phyloP scores from a whole-genome alignment of 495 filamentous ascomycete genomes.

The Penicillium herquei region DNA sequence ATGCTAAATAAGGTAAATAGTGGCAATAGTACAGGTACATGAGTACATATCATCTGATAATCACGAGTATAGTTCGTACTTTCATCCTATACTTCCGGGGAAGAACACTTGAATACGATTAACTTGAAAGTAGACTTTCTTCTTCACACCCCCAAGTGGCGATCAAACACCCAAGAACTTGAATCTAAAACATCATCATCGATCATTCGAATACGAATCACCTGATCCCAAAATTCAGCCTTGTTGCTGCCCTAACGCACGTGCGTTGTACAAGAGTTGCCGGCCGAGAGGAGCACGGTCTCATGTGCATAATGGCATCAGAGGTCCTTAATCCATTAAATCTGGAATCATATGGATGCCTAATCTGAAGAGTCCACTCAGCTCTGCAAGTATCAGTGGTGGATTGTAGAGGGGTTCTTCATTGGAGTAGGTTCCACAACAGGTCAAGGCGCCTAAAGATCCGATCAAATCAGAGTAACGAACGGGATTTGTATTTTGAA shows the following conservation, averaged over 20 bases:
- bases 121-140: no score
- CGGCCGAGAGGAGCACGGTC: slow-evolving; percentile 7
- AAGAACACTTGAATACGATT: neutral
- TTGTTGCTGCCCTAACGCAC: neutral
- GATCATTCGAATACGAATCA: no score
- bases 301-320: neutral
- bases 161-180: no score
- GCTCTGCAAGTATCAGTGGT: neutral
- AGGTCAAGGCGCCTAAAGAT: neutral
- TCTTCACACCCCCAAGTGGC: no score
- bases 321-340: neutral
- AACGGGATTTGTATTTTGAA: neutral
- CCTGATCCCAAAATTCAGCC: neutral
- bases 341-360: neutral
- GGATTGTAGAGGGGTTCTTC: neutral
- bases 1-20: no score
- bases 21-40: neutral
- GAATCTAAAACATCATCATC: no score
- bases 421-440: neutral
- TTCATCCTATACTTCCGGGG: neutral
- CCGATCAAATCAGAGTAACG: neutral
- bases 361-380: neutral
- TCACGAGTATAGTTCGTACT: neutral
- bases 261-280: slow-evolving; percentile 19
- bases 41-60: neutral